These are phyloP conservation scores for Orbilia quercus DNA, from an alignment of 2,329 filamentous ascomycete genomes.

Conservation along the genomic window DNA sequence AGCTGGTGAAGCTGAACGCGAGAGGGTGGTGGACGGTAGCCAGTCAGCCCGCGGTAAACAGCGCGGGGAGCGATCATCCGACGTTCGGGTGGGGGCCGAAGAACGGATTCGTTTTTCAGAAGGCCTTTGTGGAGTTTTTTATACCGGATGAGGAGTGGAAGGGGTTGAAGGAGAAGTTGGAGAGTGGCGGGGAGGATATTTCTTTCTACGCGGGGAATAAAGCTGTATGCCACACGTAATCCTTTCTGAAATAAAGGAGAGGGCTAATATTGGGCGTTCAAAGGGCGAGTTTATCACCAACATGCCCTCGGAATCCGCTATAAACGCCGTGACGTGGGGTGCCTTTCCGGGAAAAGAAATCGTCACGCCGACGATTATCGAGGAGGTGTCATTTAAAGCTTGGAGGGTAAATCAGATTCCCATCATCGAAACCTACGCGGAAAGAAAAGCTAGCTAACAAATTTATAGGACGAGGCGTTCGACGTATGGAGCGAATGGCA, in stretches of 20 bases:
- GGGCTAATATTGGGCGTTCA: conserved; percentile 4
- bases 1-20: conserved; percentile 79
- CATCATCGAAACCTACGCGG: not conserved
- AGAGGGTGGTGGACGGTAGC: conserved; percentile 97
- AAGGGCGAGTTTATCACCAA: conserved; percentile 58
- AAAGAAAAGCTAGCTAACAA: conserved; percentile 2
- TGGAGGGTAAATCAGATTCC: conserved; percentile 70
- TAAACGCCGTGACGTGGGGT: conserved; percentile 97
- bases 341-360: conserved; percentile 97
- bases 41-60: conserved; percentile 93
- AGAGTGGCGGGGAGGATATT: conserved; percentile 72
- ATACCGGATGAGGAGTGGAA: conserved; percentile 79
- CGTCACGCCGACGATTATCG: conserved; percentile 94
- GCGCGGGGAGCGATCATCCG: conserved; percentile 77
- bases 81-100: conserved; percentile 94
- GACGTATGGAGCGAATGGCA: conserved; percentile 96
- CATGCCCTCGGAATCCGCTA: conserved; percentile 60
- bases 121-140: conserved; percentile 98
- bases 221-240: conserved; percentile 30
- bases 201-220: conserved; percentile 87
- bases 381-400: conserved; percentile 90
- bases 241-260: not conserved
- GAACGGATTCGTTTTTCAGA: conserved; percentile 96
- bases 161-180: conserved; percentile 73
- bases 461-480: conserved; percentile 84